A percentile compares a stretch with the other conserved stretches of the same genome.
Evolutionary conservation across 306 rosid genomes (phyloP).

Genomic region (Sechiopsis laciniata): DNA sequence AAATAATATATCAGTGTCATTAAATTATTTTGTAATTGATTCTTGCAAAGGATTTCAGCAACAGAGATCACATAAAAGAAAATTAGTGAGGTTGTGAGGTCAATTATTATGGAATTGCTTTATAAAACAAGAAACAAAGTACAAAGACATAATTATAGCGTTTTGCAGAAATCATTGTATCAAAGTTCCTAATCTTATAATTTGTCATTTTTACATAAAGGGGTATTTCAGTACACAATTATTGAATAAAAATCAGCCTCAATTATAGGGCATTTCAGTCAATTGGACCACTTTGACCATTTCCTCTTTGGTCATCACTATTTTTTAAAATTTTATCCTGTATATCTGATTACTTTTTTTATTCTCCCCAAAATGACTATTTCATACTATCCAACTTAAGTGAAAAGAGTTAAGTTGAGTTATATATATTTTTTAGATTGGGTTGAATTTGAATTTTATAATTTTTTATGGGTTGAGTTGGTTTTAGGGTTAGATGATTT

Average conservation of each 20-base stretch:
- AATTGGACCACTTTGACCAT: constrained; percentile 18
- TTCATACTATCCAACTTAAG: too few species aligned
- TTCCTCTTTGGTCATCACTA: not conserved
- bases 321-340: too few species aligned
- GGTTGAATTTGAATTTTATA: too few species aligned
- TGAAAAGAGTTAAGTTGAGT: too few species aligned
- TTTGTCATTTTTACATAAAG: constrained; percentile 15
- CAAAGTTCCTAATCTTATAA: constrained; percentile 14
- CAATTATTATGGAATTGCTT: constrained; percentile 27
- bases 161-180: constrained; percentile 30
- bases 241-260: constrained; percentile 1
- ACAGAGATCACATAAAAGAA: not conserved
- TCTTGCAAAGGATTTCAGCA: not conserved
- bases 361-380: too few species aligned
- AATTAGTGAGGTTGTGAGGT: constrained; percentile 27
- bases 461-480: too few species aligned
- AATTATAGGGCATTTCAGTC: constrained; percentile 24
- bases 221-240: constrained; percentile 17
- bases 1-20: too few species aligned
- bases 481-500: too few species aligned
- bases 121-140: constrained; percentile 29
- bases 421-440: too few species aligned
- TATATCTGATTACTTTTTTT: too few species aligned
- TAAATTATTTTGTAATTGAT: not conserved
- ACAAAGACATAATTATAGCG: constrained; percentile 36